Percentiles rank a stretch among this genome's conserved stretches.
These are phyloP conservation scores for Lactifluus piperatus DNA, from an alignment of 768 basidiomycete species.

Conservation along the genomic window DNA sequence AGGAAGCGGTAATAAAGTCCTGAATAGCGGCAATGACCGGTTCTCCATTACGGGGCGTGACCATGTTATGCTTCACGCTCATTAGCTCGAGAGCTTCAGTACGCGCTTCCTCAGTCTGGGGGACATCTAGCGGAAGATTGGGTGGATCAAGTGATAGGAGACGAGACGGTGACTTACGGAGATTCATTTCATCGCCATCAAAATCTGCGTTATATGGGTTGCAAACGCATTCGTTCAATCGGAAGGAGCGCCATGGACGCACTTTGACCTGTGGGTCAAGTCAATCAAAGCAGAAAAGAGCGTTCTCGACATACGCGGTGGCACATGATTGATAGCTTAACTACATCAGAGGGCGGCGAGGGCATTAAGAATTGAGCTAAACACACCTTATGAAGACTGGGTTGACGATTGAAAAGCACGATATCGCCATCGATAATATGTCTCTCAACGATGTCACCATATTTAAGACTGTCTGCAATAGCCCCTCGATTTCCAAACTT, in stretches of 20 bases:
- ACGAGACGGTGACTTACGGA: slow-evolving; percentile 52
- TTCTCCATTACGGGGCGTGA: slow-evolving; percentile 96
- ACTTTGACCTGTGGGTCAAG: slow-evolving; percentile 59
- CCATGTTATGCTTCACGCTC: slow-evolving; percentile 94
- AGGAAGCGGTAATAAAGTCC: slow-evolving; percentile 99
- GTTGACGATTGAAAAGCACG: slow-evolving; percentile 96
- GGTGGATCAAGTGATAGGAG: neutral
- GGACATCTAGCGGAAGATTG: slow-evolving; percentile 59
- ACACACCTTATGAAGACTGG: slow-evolving; percentile 87
- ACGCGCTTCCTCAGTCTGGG: slow-evolving; percentile 96
- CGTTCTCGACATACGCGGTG: slow-evolving; percentile 55
- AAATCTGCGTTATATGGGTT: slow-evolving; percentile 99
- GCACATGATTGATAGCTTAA: slow-evolving; percentile 96
- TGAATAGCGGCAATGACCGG: slow-evolving; percentile 99
- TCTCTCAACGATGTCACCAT: slow-evolving; percentile 92
- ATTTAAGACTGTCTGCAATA: slow-evolving; percentile 70
- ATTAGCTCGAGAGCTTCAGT: slow-evolving; percentile 96
- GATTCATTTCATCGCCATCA: slow-evolving; percentile 99
- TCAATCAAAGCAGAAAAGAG: slow-evolving; percentile 3
- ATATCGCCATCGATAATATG: slow-evolving; percentile 95
- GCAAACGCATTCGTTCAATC: slow-evolving; percentile 98
- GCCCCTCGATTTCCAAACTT: slow-evolving; percentile 76
- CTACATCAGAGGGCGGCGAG: neutral
- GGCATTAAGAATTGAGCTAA: slow-evolving; percentile 3
- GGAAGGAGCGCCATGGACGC: slow-evolving; percentile 94